Percentiles rank a stretch among this genome's conserved stretches.
phyloP scores from a whole-genome alignment of 1,284 basidiomycete genomes.

The Coriolopsis trogii region DNA sequence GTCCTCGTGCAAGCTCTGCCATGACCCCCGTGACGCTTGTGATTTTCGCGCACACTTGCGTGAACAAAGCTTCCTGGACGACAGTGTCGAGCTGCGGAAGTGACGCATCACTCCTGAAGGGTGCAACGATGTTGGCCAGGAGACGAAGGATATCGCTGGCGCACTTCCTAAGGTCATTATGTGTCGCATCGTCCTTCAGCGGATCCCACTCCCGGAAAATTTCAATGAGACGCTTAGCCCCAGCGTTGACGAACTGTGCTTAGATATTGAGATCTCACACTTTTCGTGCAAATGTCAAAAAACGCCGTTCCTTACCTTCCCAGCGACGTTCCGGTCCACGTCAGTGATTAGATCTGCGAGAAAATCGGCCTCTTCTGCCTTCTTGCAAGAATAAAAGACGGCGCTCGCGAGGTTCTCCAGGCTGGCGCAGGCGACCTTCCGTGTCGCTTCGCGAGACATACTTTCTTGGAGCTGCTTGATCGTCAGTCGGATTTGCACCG shows the following conservation, averaged over 20 bases:
- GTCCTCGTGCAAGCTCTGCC: constrained; percentile 23
- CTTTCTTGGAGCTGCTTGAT: constrained; percentile 71
- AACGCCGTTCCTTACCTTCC: constrained; percentile 53
- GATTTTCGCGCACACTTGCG: constrained; percentile 48
- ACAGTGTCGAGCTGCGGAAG: constrained; percentile 52
- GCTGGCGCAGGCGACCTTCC: constrained; percentile 53
- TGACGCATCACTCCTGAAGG: constrained; percentile 52
- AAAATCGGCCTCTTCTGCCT: constrained; percentile 76
- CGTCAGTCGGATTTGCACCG: constrained; percentile 75
- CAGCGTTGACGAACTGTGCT: constrained; percentile 73
- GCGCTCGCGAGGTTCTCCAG: constrained; percentile 66
- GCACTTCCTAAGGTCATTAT: constrained; percentile 38
- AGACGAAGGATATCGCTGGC: constrained; percentile 72
- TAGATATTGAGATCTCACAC: too few relatives aligned
- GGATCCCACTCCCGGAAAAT: constrained; percentile 44
- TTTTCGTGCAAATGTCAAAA: not conserved
- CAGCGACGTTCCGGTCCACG: constrained; percentile 63
- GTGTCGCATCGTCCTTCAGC: constrained; percentile 27
- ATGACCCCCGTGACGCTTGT: constrained; percentile 43
- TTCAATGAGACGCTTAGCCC: constrained; percentile 65
- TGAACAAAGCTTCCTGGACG: constrained; percentile 60
- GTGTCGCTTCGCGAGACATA: constrained; percentile 56
- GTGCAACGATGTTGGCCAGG: constrained; percentile 67
- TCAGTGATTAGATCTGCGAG: constrained; percentile 77
- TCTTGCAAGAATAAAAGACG: constrained; percentile 71